These are phyloP conservation scores for Lodderomyces jiufengensis DNA, from an alignment of 1,139 yeast genomes.

Conservation along the genomic window DNA sequence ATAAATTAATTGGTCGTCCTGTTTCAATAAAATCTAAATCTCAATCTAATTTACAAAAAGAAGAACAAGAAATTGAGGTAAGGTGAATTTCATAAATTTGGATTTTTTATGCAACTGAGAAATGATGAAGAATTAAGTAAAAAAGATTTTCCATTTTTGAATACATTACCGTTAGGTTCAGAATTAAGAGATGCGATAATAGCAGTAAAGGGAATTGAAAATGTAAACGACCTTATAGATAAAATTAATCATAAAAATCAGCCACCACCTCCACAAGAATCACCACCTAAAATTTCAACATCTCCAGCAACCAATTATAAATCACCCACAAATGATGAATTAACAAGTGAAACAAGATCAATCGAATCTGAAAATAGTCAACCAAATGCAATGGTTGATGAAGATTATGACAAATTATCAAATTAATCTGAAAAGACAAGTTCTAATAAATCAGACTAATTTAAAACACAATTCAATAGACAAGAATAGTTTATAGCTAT, in stretches of 20 bases:
- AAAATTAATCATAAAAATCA: conserved; percentile 52
- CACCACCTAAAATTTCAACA: background rate
- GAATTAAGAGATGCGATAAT: conserved; percentile 75
- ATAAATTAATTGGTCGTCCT: conserved; percentile 68
- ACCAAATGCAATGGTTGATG: conserved; percentile 50
- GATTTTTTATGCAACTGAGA: conserved; percentile 66
- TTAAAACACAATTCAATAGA: too few relatives aligned
- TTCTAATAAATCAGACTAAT: conserved; percentile 19
- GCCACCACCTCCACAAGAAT: conserved; percentile 2
- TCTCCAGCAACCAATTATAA: background rate
- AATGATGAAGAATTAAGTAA: conserved; percentile 11
- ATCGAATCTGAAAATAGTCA: conserved; percentile 19
- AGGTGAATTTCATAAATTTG: conserved; percentile 87
- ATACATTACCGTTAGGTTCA: conserved; percentile 65
- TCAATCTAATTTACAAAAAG: conserved; percentile 64
- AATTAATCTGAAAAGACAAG: conserved; percentile 65
- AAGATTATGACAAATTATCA: conserved; percentile 65
- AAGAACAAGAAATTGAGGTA: conserved; percentile 83
- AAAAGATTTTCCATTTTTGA: conserved; percentile 29
- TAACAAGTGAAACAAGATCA: conserved; percentile 9
- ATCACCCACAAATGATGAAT: conserved; percentile 2
- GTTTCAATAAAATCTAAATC: conserved; percentile 61
- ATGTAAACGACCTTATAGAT: conserved; percentile 66
- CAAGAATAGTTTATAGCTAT: too few relatives aligned
- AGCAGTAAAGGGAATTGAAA: conserved; percentile 72